These are phyloP conservation scores for Yarrowia keelungensis DNA, from an alignment of 805 yeast genomes.

Conservation along the genomic window DNA sequence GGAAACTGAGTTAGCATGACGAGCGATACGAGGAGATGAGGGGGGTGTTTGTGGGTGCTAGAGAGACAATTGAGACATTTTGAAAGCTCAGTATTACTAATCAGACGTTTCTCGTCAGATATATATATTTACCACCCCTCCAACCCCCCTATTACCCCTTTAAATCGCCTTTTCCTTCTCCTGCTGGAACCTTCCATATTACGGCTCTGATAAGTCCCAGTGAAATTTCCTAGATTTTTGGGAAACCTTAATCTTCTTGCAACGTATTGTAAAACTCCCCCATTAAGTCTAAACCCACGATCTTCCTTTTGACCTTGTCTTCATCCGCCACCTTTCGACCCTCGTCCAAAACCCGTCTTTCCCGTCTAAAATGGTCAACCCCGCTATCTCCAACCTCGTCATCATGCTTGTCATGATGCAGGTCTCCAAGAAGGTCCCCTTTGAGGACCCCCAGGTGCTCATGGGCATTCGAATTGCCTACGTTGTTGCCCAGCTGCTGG, in stretches of 20 bases:
- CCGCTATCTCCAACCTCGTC: slow-evolving; percentile 83
- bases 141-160: too few species aligned
- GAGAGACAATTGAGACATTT: too few species aligned
- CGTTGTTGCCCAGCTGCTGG: slow-evolving; percentile 66
- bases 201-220: slow-evolving; percentile 21
- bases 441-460: slow-evolving; percentile 79
- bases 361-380: slow-evolving; percentile 63
- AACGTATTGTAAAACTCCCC: slow-evolving; percentile 14
- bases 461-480: slow-evolving; percentile 79
- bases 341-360: too few species aligned
- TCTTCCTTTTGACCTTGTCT: not conserved
- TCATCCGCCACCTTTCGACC: not conserved
- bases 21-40: too few species aligned
- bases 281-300: not conserved
- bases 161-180: not conserved
- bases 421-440: slow-evolving; percentile 83
- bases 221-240: not conserved
- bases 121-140: too few species aligned
- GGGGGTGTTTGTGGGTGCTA: too few species aligned
- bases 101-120: too few species aligned
- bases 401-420: slow-evolving; percentile 98
- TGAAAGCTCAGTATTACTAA: too few species aligned
- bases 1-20: too few species aligned
- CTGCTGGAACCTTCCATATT: slow-evolving; percentile 17
- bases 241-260: slow-evolving; percentile 14